Conservation (phyloP, 495 filamentous ascomycete genomes). For the Aspergillus coremiiformis region DNA sequence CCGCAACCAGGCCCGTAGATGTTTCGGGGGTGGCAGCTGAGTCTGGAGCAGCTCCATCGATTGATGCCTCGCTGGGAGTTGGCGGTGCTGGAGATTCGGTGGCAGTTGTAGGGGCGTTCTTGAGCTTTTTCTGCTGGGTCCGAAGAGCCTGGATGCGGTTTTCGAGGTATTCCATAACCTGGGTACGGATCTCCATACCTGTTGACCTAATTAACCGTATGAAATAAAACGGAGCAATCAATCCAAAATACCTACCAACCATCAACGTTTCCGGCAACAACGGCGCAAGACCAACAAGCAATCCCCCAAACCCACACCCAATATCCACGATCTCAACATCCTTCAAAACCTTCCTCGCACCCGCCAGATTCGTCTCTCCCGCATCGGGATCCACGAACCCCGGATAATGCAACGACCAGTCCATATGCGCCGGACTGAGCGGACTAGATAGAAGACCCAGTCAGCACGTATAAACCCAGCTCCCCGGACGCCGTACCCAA, state of each 20-base stretch:
- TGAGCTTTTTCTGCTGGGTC: constrained; percentile 49
- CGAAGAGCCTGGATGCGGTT: constrained; percentile 79
- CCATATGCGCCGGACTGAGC: constrained; percentile 72
- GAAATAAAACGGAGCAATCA: background rate
- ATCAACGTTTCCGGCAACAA: constrained; percentile 74
- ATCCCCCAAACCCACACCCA: constrained; percentile 89
- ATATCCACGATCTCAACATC: constrained; percentile 93
- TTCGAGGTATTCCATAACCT: constrained; percentile 82
- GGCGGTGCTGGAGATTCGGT: background rate
- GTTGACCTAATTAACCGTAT: background rate
- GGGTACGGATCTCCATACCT: constrained; percentile 83
- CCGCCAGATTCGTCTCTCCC: constrained; percentile 26
- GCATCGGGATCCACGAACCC: constrained; percentile 45
- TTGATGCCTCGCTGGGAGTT: background rate
- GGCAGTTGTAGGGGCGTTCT: constrained; percentile 6
- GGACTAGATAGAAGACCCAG: constrained; percentile 48
- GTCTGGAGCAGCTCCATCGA: background rate
- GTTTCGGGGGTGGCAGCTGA: background rate
- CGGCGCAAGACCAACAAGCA: constrained; percentile 79
- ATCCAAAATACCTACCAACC: constrained; percentile 48
- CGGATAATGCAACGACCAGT: constrained; percentile 85
- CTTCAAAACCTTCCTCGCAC: constrained; percentile 45
- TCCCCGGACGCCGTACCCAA: too few species aligned
- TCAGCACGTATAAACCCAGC: background rate
- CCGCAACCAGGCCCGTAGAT: constrained; percentile 20